Conservation (phyloP, 331 rosid species). For the Pyracantha coccinea region DNA sequence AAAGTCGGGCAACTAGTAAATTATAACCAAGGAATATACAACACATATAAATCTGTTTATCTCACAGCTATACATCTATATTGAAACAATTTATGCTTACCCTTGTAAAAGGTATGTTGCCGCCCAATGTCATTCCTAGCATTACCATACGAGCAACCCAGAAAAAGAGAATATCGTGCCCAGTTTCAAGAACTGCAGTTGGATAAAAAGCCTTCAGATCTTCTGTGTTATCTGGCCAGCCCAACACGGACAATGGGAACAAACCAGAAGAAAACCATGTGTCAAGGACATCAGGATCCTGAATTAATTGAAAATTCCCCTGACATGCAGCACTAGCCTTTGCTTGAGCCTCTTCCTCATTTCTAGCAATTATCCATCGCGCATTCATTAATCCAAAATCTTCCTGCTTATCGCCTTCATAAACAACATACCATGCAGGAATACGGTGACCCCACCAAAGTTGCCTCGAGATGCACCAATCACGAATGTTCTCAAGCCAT, state of each 20-base stretch:
- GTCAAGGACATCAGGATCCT: conserved; percentile 92
- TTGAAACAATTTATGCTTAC: conserved; percentile 27
- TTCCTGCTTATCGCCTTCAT: conserved; percentile 56
- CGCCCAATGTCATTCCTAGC: conserved; percentile 83
- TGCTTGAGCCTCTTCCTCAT: conserved; percentile 56
- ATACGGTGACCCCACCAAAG: conserved; percentile 99
- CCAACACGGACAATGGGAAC: conserved; percentile 80
- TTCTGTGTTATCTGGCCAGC: conserved; percentile 86
- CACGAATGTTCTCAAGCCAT: conserved; percentile 90
- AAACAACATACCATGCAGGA: conserved; percentile 86
- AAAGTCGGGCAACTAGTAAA: neutral
- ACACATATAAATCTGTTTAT: neutral
- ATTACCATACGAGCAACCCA: conserved; percentile 99
- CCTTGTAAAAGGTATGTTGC: conserved; percentile 67
- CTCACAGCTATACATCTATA: neutral
- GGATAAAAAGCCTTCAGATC: conserved; percentile 88
- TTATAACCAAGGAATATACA: neutral
- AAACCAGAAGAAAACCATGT: conserved; percentile 98
- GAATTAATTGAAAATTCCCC: conserved; percentile 53
- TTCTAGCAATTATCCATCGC: conserved; percentile 85
- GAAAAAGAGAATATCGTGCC: conserved; percentile 87
- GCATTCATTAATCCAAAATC: conserved; percentile 61
- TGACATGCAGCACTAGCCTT: conserved; percentile 43
- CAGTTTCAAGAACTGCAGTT: conserved; percentile 91
- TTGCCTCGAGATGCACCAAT: conserved; percentile 94